Evolutionary conservation across 371 early-diverging fungal species (phyloP).

Genomic region (Funneliformis caledonium): DNA sequence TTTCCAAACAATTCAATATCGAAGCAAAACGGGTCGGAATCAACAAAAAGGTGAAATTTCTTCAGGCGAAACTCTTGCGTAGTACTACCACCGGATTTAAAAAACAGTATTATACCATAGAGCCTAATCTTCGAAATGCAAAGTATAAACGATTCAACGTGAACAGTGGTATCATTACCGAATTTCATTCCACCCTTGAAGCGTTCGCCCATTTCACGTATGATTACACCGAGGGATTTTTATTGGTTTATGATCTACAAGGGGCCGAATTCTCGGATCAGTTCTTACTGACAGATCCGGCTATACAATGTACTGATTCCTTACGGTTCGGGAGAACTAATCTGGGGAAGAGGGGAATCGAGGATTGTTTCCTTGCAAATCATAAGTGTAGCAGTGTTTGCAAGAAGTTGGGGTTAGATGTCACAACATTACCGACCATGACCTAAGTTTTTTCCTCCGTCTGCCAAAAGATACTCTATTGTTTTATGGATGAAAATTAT

Average conservation of each 20-base stretch:
- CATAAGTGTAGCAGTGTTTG: slow-evolving; percentile 31
- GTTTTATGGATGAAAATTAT: too few species aligned
- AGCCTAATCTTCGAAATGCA: not conserved
- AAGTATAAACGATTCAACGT: slow-evolving; percentile 28
- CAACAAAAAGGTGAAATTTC: not conserved
- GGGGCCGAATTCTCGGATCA: not conserved
- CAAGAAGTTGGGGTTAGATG: not conserved
- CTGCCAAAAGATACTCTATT: too few species aligned
- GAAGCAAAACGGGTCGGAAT: not conserved
- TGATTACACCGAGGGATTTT: slow-evolving; percentile 12
- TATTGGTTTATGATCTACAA: slow-evolving; percentile 33
- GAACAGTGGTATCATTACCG: slow-evolving; percentile 18
- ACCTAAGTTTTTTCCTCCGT: too few species aligned
- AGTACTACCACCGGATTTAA: not conserved
- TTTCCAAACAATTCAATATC: slow-evolving; percentile 11
- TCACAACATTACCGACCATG: too few species aligned
- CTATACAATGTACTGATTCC: slow-evolving; percentile 18
- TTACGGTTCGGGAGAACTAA: slow-evolving; percentile 30
- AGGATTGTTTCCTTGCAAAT: slow-evolving; percentile 8
- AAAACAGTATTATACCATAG: not conserved
- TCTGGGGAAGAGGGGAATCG: slow-evolving; percentile 9
- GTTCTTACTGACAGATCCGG: slow-evolving; percentile 34
- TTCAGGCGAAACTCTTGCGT: not conserved
- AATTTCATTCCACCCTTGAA: slow-evolving; percentile 23
- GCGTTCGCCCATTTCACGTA: slow-evolving; percentile 28